Conservation (phyloP, 148 eudicot genomes). For the Spergularia bocconei region DNA sequence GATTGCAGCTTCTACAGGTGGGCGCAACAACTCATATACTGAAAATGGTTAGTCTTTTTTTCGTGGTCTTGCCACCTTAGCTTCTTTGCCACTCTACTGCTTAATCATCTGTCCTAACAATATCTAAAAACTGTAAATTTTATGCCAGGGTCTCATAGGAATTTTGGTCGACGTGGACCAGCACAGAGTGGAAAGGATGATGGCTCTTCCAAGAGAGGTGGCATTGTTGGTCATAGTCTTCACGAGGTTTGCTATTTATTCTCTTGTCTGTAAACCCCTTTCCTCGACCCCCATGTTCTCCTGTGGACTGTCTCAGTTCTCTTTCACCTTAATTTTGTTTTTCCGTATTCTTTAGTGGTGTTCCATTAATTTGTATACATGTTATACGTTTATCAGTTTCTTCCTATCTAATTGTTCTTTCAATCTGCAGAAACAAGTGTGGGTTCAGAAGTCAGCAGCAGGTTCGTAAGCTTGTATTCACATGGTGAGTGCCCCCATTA, state of each 20-base stretch:
- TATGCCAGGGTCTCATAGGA: constrained; percentile 59
- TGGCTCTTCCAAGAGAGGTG: constrained; percentile 60
- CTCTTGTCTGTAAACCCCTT: not conserved
- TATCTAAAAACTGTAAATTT: constrained; percentile 8
- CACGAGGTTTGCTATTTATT: constrained; percentile 61
- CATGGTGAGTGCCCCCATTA: constrained; percentile 39
- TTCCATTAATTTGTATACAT: not conserved
- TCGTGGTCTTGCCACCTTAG: not conserved
- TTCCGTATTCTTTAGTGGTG: not conserved
- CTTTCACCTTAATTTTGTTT: not conserved
- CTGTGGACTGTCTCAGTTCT: not conserved
- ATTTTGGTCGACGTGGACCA: constrained; percentile 66
- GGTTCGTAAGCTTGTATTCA: constrained; percentile 55
- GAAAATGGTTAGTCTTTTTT: constrained; percentile 49
- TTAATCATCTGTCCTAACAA: not conserved
- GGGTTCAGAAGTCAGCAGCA: constrained; percentile 95
- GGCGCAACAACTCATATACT: constrained; percentile 39
- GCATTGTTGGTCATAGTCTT: constrained; percentile 50
- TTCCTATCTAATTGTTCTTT: not conserved
- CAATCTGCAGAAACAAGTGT: constrained; percentile 75
- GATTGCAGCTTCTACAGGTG: constrained; percentile 34
- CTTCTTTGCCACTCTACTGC: not conserved
- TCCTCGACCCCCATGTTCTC: not conserved
- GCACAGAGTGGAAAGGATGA: constrained; percentile 58
- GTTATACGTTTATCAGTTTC: not conserved